Evolutionary conservation across 352 stramenopile genomes (phyloP), one percentile per base, ranked within the genome.

Genomic region (Phytophthora pinifolia): DNA sequence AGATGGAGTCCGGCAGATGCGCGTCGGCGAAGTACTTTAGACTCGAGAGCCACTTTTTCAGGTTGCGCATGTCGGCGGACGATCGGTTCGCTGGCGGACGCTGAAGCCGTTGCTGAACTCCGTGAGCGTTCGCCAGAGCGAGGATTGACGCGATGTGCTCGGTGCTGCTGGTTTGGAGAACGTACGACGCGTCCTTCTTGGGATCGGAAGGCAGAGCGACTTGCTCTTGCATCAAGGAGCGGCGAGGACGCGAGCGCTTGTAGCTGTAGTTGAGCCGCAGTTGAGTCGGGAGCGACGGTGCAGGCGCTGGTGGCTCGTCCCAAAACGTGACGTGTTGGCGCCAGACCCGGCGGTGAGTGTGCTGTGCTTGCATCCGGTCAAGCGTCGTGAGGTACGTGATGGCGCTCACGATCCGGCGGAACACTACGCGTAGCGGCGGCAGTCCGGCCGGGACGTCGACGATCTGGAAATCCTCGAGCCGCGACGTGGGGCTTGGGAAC

Each of bases 21-120:
- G 74, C 74, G 33, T 79, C 79, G 39, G 71, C 62, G 47, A 91
- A 91, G 44, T 86, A 91, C 47, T 79, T 84, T 55, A 89, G 58
- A 43, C 74, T 76, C 6, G 48, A 36, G 17, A 91, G 62, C 81
- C 81, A 91, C 34, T 80, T 79, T 32, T 79, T 85, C 38, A 91
- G 74, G 46, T 82, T 57, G 1, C 76, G 81, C 9, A 84, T 43
- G 27, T 86, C 79, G 7, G 54, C 50, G 8, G 59, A 46, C 13
- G 78, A 62, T 0, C 81, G 74, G 15, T 62, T 44, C 10, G 81
- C 54, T 14, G 63, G 59, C 15, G 71, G 12, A 9, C 80, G 43
- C 15, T 79, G 67, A 0, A 91, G 65, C 8, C 72, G 60, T 22
- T 70, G 32, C 15, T 65, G 62, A 25, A 89, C 65, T 1, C 37